Evolutionary conservation across 129 eudicot species (phyloP), one percentile per base, ranked within the genome.

Genomic region (Helianthus annuus): DNA sequence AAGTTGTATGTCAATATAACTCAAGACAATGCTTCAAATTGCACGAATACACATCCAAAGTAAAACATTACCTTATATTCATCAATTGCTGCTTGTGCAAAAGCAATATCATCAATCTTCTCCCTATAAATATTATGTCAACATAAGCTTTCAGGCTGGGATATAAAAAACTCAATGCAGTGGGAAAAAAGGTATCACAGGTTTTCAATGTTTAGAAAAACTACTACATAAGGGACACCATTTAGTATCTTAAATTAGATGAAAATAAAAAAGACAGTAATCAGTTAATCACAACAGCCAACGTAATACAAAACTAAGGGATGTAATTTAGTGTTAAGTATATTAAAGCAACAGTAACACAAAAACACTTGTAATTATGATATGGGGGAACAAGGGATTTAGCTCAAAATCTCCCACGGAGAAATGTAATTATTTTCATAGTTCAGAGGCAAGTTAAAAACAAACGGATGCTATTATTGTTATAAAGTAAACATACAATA

Each of bases 41-140:
- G 66, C 45, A 69, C 59, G 40, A 52, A 67, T 39, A 66, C 67
- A 64, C 16, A 74, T 42, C 4, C 16, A 64, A 3, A 32, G 29
- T 19, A 71, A n/a, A 66, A 15, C 72, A 17, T 71, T 68, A 91
- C 99, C 97, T 88, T 95, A 80, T 76, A 88, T 77, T 95, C 99
- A 59, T 95, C 89, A 46, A 95, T 90, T 51, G 96, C 86, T 73
- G 89, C 96, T 77, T 85, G 97, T 12, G 96, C 99, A 74, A 88
- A 95, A 36, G 91, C 74, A 79, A 95, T 95, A 76, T 88, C 96
- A 39, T 72, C 76, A 64, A 86, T 91, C 84, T 95, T 95, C 82
- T 95, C 99, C 99, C 99, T 95, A 58, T 79, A 74, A 36, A 72
- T 34, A 71, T 76, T 10, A 13, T 54, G 69, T 39, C 59, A 36